Evolutionary conservation across 805 yeast species (phyloP).

Genomic region (Ogataea pilisensis): DNA sequence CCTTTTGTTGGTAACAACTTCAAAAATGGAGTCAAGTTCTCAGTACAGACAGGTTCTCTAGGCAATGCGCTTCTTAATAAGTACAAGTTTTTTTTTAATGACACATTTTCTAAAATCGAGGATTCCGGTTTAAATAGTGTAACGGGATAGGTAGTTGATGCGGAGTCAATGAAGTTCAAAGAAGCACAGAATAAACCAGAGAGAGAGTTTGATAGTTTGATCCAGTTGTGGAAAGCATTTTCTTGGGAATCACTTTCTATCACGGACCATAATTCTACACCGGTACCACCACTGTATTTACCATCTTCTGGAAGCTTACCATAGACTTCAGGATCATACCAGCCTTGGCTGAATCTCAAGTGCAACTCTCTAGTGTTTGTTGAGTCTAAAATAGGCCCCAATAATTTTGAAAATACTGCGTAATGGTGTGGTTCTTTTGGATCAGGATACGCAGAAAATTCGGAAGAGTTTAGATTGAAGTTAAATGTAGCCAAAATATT

Average conservation of each 20-base stretch:
- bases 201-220: slow-evolving; percentile 61
- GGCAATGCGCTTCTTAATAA: slow-evolving; percentile 84
- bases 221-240: slow-evolving; percentile 67
- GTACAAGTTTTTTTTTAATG: slow-evolving; percentile 41
- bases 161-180: slow-evolving; percentile 76
- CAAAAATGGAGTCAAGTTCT: slow-evolving; percentile 89
- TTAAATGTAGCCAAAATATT: slow-evolving; percentile 65
- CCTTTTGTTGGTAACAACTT: slow-evolving; percentile 91
- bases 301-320: slow-evolving; percentile 79
- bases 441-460: slow-evolving; percentile 20
- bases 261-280: slow-evolving; percentile 89
- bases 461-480: slow-evolving; percentile 58
- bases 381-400: slow-evolving; percentile 69
- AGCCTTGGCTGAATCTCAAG: slow-evolving; percentile 85
- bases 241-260: slow-evolving; percentile 58
- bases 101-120: slow-evolving; percentile 17
- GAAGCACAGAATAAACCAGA: slow-evolving; percentile 96
- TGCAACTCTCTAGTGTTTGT: slow-evolving; percentile 74
- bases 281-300: slow-evolving; percentile 78
- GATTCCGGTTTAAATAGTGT: slow-evolving; percentile 32
- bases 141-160: slow-evolving; percentile 69
- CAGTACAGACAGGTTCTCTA: slow-evolving; percentile 94
- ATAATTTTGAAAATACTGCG: slow-evolving; percentile 70
- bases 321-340: slow-evolving; percentile 91
- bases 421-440: slow-evolving; percentile 40